A percentile compares a stretch with the other conserved stretches of the same genome.
Evolutionary conservation across 148 eudicot genomes (phyloP).

Genomic region (Dysphania ambrosioides): DNA sequence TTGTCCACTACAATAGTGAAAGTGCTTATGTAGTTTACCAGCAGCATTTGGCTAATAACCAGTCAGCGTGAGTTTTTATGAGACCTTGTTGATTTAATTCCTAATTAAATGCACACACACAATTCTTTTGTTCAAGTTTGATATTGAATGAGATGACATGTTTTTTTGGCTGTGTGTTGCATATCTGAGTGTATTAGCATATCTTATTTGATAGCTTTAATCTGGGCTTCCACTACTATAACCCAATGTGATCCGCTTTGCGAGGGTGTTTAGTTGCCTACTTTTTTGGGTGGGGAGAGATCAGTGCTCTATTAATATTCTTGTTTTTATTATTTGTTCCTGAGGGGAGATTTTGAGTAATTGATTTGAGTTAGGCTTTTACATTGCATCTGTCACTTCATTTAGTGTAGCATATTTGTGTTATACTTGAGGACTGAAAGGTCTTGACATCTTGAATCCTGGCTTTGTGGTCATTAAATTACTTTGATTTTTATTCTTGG

Average conservation of each 20-base stretch:
- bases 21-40: slow-evolving; percentile 93
- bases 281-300: too few relatives aligned
- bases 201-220: too few relatives aligned
- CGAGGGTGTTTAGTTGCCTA: neutral
- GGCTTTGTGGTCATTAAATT: neutral
- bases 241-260: neutral
- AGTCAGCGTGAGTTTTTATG: slow-evolving; percentile 67
- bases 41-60: slow-evolving; percentile 97
- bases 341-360: neutral
- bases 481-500: neutral
- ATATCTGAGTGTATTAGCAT: too few relatives aligned
- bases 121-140: neutral
- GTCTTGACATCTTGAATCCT: neutral
- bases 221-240: too few relatives aligned
- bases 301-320: neutral
- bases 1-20: slow-evolving; percentile 92
- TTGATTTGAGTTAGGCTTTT: neutral
- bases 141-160: too few relatives aligned
- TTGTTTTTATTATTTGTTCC: neutral
- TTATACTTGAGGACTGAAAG: neutral
- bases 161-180: too few relatives aligned
- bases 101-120: slow-evolving; percentile 6
- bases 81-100: neutral
- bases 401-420: neutral
- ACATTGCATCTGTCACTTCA: neutral